These are phyloP conservation scores for Phylloporus rhodoxanthus DNA, from an alignment of 768 basidiomycete genomes.

Conservation along the genomic window DNA sequence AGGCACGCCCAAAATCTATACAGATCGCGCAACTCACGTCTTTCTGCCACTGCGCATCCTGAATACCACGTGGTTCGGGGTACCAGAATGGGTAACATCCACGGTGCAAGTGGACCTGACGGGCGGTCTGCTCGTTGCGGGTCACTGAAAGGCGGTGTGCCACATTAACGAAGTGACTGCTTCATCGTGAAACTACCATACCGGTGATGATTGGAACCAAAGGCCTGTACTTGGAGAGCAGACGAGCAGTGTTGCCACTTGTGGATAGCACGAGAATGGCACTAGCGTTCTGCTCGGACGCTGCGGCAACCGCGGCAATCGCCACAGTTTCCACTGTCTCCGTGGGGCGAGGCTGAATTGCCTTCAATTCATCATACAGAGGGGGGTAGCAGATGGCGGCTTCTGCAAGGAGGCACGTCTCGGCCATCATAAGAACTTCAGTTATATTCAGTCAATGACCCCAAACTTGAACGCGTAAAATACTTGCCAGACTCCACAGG, in stretches of 20 bases:
- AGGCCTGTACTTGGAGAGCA: conserved; percentile 95
- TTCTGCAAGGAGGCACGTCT: conserved; percentile 96
- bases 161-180: conserved; percentile 5
- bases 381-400: conserved; percentile 93
- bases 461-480: not conserved
- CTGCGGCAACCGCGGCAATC: conserved; percentile 92
- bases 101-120: conserved; percentile 95
- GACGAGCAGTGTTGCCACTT: conserved; percentile 91
- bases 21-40: conserved; percentile 55
- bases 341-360: conserved; percentile 79
- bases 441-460: conserved; percentile 6
- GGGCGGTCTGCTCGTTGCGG: conserved; percentile 90
- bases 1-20: conserved; percentile 1
- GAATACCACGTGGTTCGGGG: conserved; percentile 86
- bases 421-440: conserved; percentile 97
- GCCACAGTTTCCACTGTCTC: conserved; percentile 94
- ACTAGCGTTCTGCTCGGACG: conserved; percentile 89
- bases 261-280: conserved; percentile 96
- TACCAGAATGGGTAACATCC: conserved; percentile 98
- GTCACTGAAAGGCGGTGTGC: conserved; percentile 54
- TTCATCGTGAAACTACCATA: conserved; percentile 31
- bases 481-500: conserved; percentile 86
- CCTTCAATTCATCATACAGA: conserved; percentile 82
- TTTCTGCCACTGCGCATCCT: conserved; percentile 90
- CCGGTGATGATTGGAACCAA: conserved; percentile 91